Evolutionary conservation across 2,329 filamentous ascomycete species (phyloP), one percentile per base, ranked within the genome.

Genomic region (Fusarium robinianum): DNA sequence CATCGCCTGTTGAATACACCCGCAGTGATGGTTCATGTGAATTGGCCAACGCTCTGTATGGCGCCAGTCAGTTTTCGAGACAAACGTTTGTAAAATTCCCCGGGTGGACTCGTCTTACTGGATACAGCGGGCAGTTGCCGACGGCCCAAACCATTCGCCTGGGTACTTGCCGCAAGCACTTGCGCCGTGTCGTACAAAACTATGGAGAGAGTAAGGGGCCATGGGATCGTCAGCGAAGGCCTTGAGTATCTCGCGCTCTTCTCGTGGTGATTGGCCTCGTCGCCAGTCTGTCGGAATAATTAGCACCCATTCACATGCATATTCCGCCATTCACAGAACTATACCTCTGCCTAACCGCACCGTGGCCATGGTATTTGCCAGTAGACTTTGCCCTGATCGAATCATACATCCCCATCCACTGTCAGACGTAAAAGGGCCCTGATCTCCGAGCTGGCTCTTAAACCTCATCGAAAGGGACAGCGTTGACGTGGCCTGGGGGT

Each of bases 351-450:
- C 92, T 15, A 96, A 72, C 25, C 79, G 76, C 33, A 91, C 72
- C 41, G 87, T 78, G 12, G 82, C 71, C 59, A 97, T 75, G 2
- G 92, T 79, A 68, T 97, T 99, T 30, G 92, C 92, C 27, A 99
- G 75, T 17, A 99, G 76, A 62, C 89, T 92, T 72, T 99, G 94
- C 4, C 94, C 94, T 5, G 92, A 96, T 47, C 94, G 79, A 59
- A 99, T 97, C 94, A 99, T 99, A 64, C 94, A 99, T 0, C 94
- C 94, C 90, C 95, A 99, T 37, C 94, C 94, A 8, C 89, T 91
- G 66, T 99, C 94, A 2, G 90, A 92, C 8, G 89, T 87, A 69
- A 97, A 99, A 5, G 88, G 90, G 17, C 78, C 77, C 44, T 88
- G 81, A 34, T 96, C 89, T 8, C 82, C 79, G 5, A 97, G 72